phyloP scores from a whole-genome alignment of 2,329 filamentous ascomycete species.

The Stemphylium vesicarium region DNA sequence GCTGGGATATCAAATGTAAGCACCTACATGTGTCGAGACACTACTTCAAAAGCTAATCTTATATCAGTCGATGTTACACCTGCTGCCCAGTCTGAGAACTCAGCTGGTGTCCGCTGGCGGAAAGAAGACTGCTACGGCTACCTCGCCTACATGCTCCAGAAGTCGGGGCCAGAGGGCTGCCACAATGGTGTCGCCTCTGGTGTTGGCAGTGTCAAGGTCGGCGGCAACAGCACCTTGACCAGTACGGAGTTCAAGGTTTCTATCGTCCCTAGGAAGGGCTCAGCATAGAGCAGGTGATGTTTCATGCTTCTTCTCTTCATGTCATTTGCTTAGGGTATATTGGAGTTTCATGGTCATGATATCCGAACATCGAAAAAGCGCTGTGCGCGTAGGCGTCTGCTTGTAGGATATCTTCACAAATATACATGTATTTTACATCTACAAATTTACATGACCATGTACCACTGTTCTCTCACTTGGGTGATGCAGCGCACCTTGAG shows the following conservation, averaged over 20 bases:
- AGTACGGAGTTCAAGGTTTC: conserved; percentile 31
- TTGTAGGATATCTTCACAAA: too few species aligned
- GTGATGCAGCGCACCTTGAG: too few species aligned
- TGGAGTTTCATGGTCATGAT: too few species aligned
- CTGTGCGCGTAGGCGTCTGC: too few species aligned
- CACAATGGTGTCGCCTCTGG: conserved; percentile 26
- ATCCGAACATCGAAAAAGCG: too few species aligned
- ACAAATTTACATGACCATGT: too few species aligned
- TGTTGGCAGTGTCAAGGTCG: conserved; percentile 30
- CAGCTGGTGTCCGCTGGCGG: conserved; percentile 30
- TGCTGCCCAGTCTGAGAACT: conserved; percentile 17
- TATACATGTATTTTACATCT: too few species aligned
- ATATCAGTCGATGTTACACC: conserved; percentile 34
- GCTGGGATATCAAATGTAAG: conserved; percentile 31
- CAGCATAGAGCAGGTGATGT: background rate
- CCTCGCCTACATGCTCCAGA: conserved; percentile 30
- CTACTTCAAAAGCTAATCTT: conserved; percentile 6
- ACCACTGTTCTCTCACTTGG: too few species aligned
- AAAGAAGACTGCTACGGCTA: conserved; percentile 39
- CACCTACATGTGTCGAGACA: background rate
- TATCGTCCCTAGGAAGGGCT: conserved; percentile 17
- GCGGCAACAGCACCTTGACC: conserved; percentile 27
- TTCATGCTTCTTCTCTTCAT: background rate
- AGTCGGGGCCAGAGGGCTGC: conserved; percentile 28
- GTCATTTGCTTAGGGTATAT: background rate